Base-by-base conservation (phyloP, 1,139 yeast species). In the Suhomyces choctaworum region DNA sequence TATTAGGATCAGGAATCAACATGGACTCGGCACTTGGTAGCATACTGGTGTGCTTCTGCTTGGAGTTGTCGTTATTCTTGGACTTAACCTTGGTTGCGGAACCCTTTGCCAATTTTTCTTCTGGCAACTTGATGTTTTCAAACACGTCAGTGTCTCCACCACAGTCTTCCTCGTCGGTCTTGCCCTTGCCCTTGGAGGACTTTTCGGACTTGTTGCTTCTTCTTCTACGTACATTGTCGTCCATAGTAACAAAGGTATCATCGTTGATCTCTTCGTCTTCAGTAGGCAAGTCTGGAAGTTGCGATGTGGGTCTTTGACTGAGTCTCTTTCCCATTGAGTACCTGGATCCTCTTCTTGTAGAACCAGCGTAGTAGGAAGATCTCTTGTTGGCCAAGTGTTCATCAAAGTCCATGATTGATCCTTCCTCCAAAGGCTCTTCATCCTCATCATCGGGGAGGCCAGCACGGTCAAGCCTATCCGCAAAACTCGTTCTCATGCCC, bases 91-190 rank as follows among this genome's bases (percentile, higher is more conserved):
- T 25, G 4, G 13, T 10, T 9, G 21, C 19, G 12, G 27, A 16
- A 12, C 31, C 34, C 36, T 46, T 33, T 6, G 29, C 16, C 12
- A 45, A 37, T 29, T 47, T 47, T 4, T 58, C 58, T 17, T 64
- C 61, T 7, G 77, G 77, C 40, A 71, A 56, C 47, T 70, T 70
- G 43, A 71, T 71, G 40, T 64, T 64, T 31, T 69, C 76, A 47
- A 70, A 71, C 10, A 67, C 61, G 19, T 63, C 64, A 25, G 58
- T 58, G 15, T 55, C 60, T 3, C 33, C 37, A 21, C 29, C 36
- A n/a, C n/a, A n/a, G 12, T 48, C 56, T 6, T 51, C 54, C 13
- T 44, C 51, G 9, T 49, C 54, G 7, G 45, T 51, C 7, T 52
- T 54, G 8, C 47, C 46, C 21, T 47, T 32, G 7, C 40, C 26